These are phyloP conservation scores for Trichophyton rubrum DNA, from an alignment of 2,329 filamentous ascomycete species.

Conservation along the genomic window DNA sequence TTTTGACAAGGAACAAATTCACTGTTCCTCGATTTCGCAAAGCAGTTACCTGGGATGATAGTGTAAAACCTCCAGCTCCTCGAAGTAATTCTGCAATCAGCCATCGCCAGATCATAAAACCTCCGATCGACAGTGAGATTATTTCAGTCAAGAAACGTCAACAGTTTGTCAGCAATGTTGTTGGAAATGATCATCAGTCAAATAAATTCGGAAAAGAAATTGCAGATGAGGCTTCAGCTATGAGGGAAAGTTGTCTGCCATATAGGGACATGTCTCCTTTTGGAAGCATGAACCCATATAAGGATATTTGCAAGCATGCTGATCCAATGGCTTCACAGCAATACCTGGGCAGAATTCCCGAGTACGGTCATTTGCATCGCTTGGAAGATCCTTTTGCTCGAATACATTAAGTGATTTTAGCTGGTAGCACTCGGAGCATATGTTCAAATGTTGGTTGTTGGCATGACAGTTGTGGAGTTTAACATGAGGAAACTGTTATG, in stretches of 20 bases:
- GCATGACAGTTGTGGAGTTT: neutral
- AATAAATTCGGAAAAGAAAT: neutral
- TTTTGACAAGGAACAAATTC: constrained; percentile 18
- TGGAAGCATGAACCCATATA: constrained; percentile 7
- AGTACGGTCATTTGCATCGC: neutral
- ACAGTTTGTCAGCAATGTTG: neutral
- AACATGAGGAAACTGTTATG: neutral
- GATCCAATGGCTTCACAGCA: neutral
- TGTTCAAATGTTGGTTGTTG: neutral
- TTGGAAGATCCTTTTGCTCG: neutral
- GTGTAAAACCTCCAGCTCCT: neutral
- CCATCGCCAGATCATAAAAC: neutral
- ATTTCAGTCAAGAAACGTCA: neutral
- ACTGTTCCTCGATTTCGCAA: constrained; percentile 12
- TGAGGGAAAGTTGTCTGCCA: neutral
- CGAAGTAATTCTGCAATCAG: neutral
- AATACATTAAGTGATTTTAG: neutral
- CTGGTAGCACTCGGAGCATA: neutral
- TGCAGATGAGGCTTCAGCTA: neutral
- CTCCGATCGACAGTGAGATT: neutral
- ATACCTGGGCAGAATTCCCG: neutral
- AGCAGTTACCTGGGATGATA: neutral
- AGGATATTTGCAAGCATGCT: neutral
- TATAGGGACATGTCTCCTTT: neutral
- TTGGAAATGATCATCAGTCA: neutral